These are phyloP conservation scores for Zygosaccharomyces pseudobailii DNA, from an alignment of 1,139 yeast species.

Conservation along the genomic window DNA sequence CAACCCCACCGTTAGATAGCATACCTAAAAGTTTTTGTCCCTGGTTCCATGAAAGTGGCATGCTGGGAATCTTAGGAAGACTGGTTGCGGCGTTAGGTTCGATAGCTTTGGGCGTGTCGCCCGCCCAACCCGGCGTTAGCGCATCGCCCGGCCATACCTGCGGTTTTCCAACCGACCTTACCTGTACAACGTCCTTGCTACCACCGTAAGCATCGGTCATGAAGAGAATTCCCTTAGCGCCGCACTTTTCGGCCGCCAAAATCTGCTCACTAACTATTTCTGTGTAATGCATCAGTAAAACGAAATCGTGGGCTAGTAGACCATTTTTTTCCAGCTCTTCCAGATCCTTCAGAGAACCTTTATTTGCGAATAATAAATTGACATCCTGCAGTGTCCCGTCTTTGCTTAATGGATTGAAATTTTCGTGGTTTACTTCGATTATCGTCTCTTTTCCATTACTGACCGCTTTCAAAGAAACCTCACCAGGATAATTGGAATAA, in stretches of 20 bases:
- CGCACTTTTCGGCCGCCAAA: conserved; percentile 45
- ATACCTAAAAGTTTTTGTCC: conserved; percentile 48
- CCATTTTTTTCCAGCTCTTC: conserved; percentile 39
- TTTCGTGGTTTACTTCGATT: conserved; percentile 40
- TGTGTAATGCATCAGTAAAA: conserved; percentile 63
- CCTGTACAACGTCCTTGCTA: conserved; percentile 48
- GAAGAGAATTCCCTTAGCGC: conserved; percentile 54
- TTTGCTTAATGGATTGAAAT: conserved; percentile 68
- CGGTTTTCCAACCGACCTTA: conserved; percentile 60
- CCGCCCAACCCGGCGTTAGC: conserved; percentile 71
- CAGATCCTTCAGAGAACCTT: conserved; percentile 60
- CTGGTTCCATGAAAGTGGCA: conserved; percentile 73
- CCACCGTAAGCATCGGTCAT: conserved; percentile 29
- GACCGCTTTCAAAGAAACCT: conserved; percentile 34
- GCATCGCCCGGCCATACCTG: conserved; percentile 75
- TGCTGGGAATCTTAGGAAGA: conserved; percentile 67
- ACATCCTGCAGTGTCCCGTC: conserved; percentile 54
- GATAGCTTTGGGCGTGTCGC: conserved; percentile 35
- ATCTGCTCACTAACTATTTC: conserved; percentile 50
- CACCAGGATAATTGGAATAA: conserved; percentile 55
- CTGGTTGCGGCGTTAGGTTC: conserved; percentile 48
- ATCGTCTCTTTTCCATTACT: conserved; percentile 38
- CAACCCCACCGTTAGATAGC: conserved; percentile 36
- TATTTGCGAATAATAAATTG: conserved; percentile 52
- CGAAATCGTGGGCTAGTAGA: conserved; percentile 38